Evolutionary conservation across 768 basidiomycete species (phyloP), one percentile per base, ranked within the genome.

Genomic region (Lactifluus volemus): DNA sequence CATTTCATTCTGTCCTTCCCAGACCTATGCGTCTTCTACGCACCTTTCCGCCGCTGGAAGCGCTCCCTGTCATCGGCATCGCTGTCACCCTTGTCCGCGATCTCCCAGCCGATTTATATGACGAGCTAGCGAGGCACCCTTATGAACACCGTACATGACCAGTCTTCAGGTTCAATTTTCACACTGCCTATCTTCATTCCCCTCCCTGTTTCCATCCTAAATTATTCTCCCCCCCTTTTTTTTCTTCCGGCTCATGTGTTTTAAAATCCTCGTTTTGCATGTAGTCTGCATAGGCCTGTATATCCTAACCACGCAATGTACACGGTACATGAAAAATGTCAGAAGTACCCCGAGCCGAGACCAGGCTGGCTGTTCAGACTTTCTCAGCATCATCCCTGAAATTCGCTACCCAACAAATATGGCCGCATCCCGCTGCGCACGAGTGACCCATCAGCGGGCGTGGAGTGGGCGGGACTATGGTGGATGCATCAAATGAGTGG

Each of bases 21-120:
- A 97, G 94, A 61, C 97, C 97, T 1, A 98, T 98, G 93, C 86
- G 89, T 59, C 80, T 97, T 7, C 79, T 99, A 4, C 86, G 96
- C 21, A 96, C 88, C 0, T 96, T 98, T 71, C 97, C 97, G 5
- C 89, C 92, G 0, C 79, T 99, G 1, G 86, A 96, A 65, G 91
- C 94, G 1, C 72, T 86, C 15, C 85, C 88, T 38, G 88, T 98
- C 51, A 88, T 98, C 55, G 92, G 90, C 2, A 92, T 98, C 67
- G 92, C 94, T 1, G 92, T 98, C 15, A 93, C 92, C 0, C 84
- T 98, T 44, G 92, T 98, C 29, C 85, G 93, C 58, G 94, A 98
- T 67, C 79, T 98, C 11, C 93, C 92, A 1, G 67, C 86, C 42
- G 89, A 89, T 29, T 76, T 96, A 5, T 97, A 95, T 67, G 89